Base-by-base conservation (phyloP, 2,329 filamentous ascomycete species). In the Penicillium janthinellum region DNA sequence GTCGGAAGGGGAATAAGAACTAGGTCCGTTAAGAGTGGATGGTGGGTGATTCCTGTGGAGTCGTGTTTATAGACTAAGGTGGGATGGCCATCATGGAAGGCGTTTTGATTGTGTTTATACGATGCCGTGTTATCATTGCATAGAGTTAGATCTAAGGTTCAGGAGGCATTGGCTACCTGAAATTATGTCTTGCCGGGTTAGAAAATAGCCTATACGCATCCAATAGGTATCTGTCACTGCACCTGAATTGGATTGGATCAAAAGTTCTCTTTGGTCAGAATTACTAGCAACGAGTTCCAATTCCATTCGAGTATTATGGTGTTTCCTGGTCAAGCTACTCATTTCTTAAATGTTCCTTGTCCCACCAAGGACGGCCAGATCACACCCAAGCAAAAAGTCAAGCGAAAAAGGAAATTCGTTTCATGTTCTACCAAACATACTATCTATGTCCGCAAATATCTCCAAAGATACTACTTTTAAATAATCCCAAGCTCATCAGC, bases 341-440 rank as follows among this genome's bases (percentile, higher is more conserved):
- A 10, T 31, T 31, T 31, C 6, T 31, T 10, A 31, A 31, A 31
- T 6, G 31, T 31, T 31, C 7, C 31, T 3, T 10, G 2, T 31
- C 31, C 2, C 31, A 31, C 7, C 31, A 8, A 31, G 5, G 28
- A 31, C 31, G 31, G 7, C 7, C 31, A 31, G 31, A 31, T 6
- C 31, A 10, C 6, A n/a, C 34, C 35, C 31, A 45, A 52, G 25
- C 38, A 61, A 45, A 41, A 17, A 10, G 28, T 57, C 44, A 47
- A 54, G 17, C 49, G 48, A 66, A 60, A 71, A 73, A 75, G 64
- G 71, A 74, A 69, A 74, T 72, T 72, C 72, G 72, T 74, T 62
- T 71, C 72, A 67, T 69, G 67, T 69, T 72, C 67, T 71, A 70
- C 61, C 58, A 50, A 48, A 52, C 45, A 31, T 59, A 52, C 20